These are phyloP conservation scores for Xanthoceras sorbifolium DNA, from an alignment of 345 rosid genomes.

Conservation along the genomic window DNA sequence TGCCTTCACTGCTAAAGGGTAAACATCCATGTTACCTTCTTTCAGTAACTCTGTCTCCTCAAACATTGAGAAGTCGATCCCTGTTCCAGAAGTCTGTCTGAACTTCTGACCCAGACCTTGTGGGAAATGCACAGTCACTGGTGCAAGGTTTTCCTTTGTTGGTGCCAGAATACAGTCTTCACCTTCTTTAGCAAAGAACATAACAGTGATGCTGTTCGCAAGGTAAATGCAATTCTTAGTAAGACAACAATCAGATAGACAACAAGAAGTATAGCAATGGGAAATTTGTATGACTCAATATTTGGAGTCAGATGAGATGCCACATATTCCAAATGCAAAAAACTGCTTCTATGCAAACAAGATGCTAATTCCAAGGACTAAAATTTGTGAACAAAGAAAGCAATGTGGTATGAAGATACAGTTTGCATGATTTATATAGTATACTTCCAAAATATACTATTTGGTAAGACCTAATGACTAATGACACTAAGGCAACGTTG, in stretches of 20 bases:
- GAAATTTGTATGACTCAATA: not conserved
- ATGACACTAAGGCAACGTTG: not conserved
- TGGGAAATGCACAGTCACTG: slow-evolving; percentile 61
- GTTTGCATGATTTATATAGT: not conserved
- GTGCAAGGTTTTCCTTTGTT: slow-evolving; percentile 59
- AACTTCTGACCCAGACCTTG: slow-evolving; percentile 89
- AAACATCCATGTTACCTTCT: slow-evolving; percentile 47
- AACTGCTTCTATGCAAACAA: not conserved
- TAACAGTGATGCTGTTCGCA: slow-evolving; percentile 59
- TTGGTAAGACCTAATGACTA: not conserved
- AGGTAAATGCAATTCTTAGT: slow-evolving; percentile 12
- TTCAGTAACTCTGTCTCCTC: slow-evolving; percentile 58
- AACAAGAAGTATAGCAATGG: not conserved
- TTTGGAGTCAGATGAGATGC: not conserved
- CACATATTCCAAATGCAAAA: not conserved
- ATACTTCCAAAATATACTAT: not conserved
- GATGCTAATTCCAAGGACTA: not conserved
- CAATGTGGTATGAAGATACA: not conserved
- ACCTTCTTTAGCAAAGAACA: slow-evolving; percentile 85
- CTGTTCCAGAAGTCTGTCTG: slow-evolving; percentile 71
- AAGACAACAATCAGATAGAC: slow-evolving; percentile 7
- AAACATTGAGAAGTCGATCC: slow-evolving; percentile 67
- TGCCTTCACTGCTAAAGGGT: slow-evolving; percentile 81
- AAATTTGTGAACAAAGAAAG: not conserved
- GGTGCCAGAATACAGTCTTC: slow-evolving; percentile 59